Evolutionary conservation across 1,284 basidiomycete genomes (phyloP).

Genomic region (Sporisorium reilianum): DNA sequence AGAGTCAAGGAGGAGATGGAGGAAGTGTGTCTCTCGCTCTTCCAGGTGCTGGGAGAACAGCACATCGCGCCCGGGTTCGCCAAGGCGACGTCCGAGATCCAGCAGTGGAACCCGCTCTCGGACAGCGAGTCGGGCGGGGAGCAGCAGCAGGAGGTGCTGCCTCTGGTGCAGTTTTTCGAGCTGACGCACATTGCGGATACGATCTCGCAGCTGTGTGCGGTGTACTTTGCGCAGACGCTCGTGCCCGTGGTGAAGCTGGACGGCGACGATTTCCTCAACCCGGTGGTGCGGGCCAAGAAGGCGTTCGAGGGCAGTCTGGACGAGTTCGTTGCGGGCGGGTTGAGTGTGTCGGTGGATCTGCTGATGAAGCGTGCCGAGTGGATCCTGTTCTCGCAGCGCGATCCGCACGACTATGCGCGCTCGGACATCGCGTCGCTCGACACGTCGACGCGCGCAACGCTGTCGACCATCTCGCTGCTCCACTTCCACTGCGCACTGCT

Average conservation of each 20-base stretch:
- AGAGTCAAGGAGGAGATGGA: conserved; percentile 80
- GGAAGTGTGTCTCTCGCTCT: conserved; percentile 86
- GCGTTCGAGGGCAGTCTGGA: conserved; percentile 90
- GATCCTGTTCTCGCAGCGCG: conserved; percentile 84
- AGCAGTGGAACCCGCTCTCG: conserved; percentile 46
- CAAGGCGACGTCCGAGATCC: conserved; percentile 73
- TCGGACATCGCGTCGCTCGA: conserved; percentile 50
- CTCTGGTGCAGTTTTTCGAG: conserved; percentile 95
- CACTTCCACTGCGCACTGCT: conserved; percentile 89
- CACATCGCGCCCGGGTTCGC: conserved; percentile 89
- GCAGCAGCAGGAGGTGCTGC: conserved; percentile 85
- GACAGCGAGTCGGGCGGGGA: conserved; percentile 13
- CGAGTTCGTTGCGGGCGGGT: conserved; percentile 88
- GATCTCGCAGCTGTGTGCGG: conserved; percentile 95
- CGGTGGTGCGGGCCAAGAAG: conserved; percentile 95
- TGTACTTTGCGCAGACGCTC: conserved; percentile 96
- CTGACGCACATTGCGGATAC: conserved; percentile 96
- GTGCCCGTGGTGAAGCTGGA: conserved; percentile 35
- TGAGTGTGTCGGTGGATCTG: conserved; percentile 94
- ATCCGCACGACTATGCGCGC: conserved; percentile 80
- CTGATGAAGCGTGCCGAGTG: conserved; percentile 98
- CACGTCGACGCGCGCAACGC: conserved; percentile 86
- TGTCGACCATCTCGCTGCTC: conserved; percentile 85
- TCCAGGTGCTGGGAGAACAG: conserved; percentile 81
- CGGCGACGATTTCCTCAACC: conserved; percentile 90